Evolutionary conservation across 345 rosid species (phyloP).

Genomic region (Aethionema arabicum): DNA sequence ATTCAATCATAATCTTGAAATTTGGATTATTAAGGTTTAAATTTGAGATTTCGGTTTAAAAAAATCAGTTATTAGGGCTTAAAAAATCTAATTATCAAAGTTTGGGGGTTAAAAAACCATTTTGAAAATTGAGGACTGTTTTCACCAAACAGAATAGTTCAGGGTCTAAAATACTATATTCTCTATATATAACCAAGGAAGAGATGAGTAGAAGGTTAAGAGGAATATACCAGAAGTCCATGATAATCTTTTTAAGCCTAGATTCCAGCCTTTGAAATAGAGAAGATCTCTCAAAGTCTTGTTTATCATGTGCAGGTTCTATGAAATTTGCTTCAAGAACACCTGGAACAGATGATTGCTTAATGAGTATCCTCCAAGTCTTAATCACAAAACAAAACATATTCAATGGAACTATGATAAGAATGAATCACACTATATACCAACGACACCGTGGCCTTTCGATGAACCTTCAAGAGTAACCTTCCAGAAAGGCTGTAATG

Average conservation of each 20-base stretch:
- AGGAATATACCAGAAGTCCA: slow-evolving; percentile 72
- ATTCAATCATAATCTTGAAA: no score
- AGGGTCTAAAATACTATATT: no score
- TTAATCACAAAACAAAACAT: slow-evolving; percentile 14
- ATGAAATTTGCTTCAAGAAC: slow-evolving; percentile 95
- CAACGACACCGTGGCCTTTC: slow-evolving; percentile 73
- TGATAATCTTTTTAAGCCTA: slow-evolving; percentile 61
- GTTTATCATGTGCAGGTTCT: slow-evolving; percentile 98
- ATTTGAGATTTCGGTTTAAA: no score
- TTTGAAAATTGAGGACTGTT: no score
- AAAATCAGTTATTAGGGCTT: no score
- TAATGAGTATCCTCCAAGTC: slow-evolving; percentile 23
- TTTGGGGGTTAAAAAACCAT: no score
- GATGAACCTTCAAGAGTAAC: slow-evolving; percentile 54
- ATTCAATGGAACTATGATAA: slow-evolving; percentile 22
- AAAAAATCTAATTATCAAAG: no score
- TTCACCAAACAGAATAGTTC: no score
- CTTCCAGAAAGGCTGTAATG: slow-evolving; percentile 90
- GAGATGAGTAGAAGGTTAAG: neutral
- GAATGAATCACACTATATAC: slow-evolving; percentile 39
- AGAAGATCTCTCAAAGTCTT: slow-evolving; percentile 92
- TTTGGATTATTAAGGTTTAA: no score
- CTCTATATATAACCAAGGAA: neutral
- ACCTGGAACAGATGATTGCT: slow-evolving; percentile 50
- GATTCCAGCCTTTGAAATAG: slow-evolving; percentile 67